Percentiles rank a stretch among this genome's conserved stretches.
phyloP scores from a whole-genome alignment of 2,329 filamentous ascomycete genomes.

The Fusarium pseudonygamai region DNA sequence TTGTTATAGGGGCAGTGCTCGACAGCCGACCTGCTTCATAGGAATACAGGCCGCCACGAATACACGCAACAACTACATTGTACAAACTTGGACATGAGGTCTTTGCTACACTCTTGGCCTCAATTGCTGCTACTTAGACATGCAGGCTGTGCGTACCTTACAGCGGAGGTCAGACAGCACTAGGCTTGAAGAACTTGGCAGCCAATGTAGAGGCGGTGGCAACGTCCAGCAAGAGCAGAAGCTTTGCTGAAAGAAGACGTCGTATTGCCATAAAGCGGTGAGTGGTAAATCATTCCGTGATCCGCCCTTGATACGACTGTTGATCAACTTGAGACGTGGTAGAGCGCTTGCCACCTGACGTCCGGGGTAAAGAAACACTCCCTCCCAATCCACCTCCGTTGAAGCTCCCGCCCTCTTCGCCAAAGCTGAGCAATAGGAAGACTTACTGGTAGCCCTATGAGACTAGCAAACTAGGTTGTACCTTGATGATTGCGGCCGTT shows the following conservation, averaged over 20 bases:
- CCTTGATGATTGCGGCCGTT: background rate
- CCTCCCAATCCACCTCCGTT: background rate
- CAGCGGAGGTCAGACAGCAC: slow-evolving; percentile 8
- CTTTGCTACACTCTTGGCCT: background rate
- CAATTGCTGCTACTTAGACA: background rate
- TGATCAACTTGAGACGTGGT: slow-evolving; percentile 22
- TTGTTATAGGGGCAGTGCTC: background rate
- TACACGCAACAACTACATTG: background rate
- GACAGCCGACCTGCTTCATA: background rate
- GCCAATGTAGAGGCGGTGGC: slow-evolving; percentile 5
- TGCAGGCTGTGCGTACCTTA: slow-evolving; percentile 11
- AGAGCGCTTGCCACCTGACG: slow-evolving; percentile 6
- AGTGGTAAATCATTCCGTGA: slow-evolving; percentile 21
- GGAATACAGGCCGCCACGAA: background rate
- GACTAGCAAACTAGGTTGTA: background rate
- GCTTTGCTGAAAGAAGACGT: slow-evolving; percentile 1
- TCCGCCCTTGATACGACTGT: slow-evolving; percentile 20
- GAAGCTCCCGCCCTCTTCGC: background rate
- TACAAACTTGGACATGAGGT: background rate
- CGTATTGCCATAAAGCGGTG: slow-evolving; percentile 24
- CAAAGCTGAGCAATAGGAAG: background rate
- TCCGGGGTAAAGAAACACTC: slow-evolving; percentile 1
- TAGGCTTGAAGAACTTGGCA: background rate
- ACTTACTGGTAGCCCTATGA: background rate
- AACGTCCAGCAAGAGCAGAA: background rate